phyloP scores from a whole-genome alignment of 2,329 filamentous ascomycete genomes.

The Phyllosticta citribraziliensis region DNA sequence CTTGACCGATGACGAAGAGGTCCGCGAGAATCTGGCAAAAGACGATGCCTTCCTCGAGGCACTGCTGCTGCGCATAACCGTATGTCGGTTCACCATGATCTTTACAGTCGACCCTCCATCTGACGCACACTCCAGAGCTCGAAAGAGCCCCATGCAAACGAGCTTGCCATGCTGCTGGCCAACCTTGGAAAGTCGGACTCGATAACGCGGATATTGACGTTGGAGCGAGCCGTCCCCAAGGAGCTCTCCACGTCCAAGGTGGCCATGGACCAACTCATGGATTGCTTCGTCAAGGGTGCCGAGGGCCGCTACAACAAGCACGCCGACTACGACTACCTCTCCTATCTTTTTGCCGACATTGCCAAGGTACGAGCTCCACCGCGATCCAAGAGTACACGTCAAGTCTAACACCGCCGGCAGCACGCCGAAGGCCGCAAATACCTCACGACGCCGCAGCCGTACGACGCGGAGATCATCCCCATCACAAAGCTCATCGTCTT shows the following conservation, averaged over 20 bases:
- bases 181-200: slow-evolving; percentile 78
- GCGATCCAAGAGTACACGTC: background rate
- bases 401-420: slow-evolving; percentile 25
- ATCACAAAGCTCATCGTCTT: slow-evolving; percentile 89
- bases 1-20: slow-evolving; percentile 63
- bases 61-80: slow-evolving; percentile 62
- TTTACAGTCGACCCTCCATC: background rate
- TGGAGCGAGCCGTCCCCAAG: slow-evolving; percentile 59
- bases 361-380: slow-evolving; percentile 43
- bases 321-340: slow-evolving; percentile 84
- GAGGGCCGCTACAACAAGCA: slow-evolving; percentile 73
- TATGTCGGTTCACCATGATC: slow-evolving; percentile 45
- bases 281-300: slow-evolving; percentile 90
- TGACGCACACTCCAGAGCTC: slow-evolving; percentile 42
- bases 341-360: slow-evolving; percentile 89
- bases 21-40: slow-evolving; percentile 61
- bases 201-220: slow-evolving; percentile 56
- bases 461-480: slow-evolving; percentile 71
- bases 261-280: slow-evolving; percentile 83
- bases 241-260: slow-evolving; percentile 61
- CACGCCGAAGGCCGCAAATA: slow-evolving; percentile 65
- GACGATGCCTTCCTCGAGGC: slow-evolving; percentile 75
- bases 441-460: slow-evolving; percentile 62
- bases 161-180: slow-evolving; percentile 83
- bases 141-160: slow-evolving; percentile 72